Evolutionary conservation across 2,329 filamentous ascomycete genomes (phyloP), one percentile per base, ranked within the genome.

Genomic region (Claviceps sp.): DNA sequence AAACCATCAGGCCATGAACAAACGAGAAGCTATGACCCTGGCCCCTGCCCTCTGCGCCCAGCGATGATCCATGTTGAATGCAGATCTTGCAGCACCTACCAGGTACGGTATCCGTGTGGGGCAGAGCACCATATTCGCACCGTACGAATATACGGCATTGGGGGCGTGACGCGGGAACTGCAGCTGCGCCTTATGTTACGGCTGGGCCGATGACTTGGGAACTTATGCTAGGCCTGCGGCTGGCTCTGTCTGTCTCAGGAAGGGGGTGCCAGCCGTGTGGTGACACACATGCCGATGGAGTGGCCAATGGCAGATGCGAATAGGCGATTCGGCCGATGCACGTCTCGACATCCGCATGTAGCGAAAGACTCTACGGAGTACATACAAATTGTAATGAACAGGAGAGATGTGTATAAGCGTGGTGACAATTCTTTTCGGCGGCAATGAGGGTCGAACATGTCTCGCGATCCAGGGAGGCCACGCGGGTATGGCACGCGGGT

Each of bases 311-410:
- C 4, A 47, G 26, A 11, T 16, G 43, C 22, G 18, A 13, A 26
- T 48, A 53, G 18, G 26, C 52, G 52, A 53, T 46, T 48, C 45
- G 51, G 51, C 51, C 48, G 48, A 43, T 26, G 34, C 26, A 34
- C 30, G 26, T 9, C 30, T 34, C 30, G 30, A 34, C 30, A 34
- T 9, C 30, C 9, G 30, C 30, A 34, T 34, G 30, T 34, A 13
- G 16, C 22, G 44, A 7, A 24, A 38, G 20, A 18, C 42, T 41
- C 4, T 18, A 30, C 26, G 44, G 26, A 13, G 11, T 16, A 18
- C 18, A 18, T 18, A 18, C 18, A 40, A 18, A 40, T 5, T n/a
- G 16, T 9, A 42, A 30, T 9, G 18, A 47, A 47, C n/a, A 7
- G 20, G 9, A 14, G 42, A 6, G 22, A 44, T 14, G 41, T 13